These are phyloP conservation scores for Pythium myriotylum DNA, from an alignment of 352 stramenopile genomes.

Conservation along the genomic window DNA sequence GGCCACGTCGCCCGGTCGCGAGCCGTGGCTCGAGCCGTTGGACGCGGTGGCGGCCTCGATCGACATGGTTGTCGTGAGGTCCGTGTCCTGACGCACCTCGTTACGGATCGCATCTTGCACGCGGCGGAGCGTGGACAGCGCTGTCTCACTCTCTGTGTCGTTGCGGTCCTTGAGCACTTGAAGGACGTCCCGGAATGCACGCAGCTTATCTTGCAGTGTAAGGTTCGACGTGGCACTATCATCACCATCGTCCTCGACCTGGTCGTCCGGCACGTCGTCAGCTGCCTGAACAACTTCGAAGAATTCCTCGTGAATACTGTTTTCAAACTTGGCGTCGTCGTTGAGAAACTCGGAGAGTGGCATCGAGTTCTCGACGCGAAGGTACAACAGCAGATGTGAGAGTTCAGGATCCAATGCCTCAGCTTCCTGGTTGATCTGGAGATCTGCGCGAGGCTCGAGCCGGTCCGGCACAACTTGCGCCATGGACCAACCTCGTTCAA, in stretches of 20 bases:
- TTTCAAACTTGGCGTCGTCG: constrained; percentile 68
- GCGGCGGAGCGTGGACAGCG: constrained; percentile 56
- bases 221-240: constrained; percentile 33
- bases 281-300: constrained; percentile 76
- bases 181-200: constrained; percentile 76
- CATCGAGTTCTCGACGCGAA: constrained; percentile 61
- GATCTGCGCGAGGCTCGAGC: constrained; percentile 45
- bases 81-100: constrained; percentile 22
- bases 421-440: constrained; percentile 64
- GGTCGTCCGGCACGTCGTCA: constrained; percentile 70
- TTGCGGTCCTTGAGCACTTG: constrained; percentile 76
- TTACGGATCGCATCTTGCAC: constrained; percentile 64
- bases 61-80: constrained; percentile 25
- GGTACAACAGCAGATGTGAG: constrained; percentile 63
- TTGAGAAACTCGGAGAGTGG: constrained; percentile 73
- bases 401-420: constrained; percentile 64
- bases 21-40: background rate
- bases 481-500: constrained; percentile 65
- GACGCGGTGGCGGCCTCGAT: constrained; percentile 11
- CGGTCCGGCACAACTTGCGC: constrained; percentile 61
- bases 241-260: constrained; percentile 56
- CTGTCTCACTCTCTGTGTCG: constrained; percentile 53
- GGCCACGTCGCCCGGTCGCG: background rate
- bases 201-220: constrained; percentile 78
- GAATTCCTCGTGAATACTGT: constrained; percentile 81